Evolutionary conservation across 148 eudicot genomes (phyloP), one percentile per base, ranked within the genome.

Genomic region (Rheum nobile): DNA sequence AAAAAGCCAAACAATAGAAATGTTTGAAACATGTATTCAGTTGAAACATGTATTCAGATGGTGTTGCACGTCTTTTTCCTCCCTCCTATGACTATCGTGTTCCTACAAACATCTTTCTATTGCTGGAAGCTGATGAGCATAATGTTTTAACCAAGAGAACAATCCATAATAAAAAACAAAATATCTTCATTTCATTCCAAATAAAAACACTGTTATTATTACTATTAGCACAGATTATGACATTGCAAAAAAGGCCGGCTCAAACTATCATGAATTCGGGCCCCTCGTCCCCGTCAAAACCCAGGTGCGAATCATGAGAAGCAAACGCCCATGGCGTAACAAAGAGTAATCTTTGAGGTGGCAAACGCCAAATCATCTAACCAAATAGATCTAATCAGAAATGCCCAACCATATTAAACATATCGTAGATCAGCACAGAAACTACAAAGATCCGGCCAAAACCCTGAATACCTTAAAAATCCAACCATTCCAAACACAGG

Each of bases 401-500:
- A 65, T 65, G 39, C 70, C 10, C 19, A 61, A 61, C n/a, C 68
- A 13, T 6, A 31, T 29, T 61, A 16, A 61, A 29, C 68, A 31
- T 17, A 32, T 34, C 70, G 16, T 65, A 65, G 70, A 65, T 65
- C 70, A 6, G 10, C 41, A 10, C 16, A 29, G 17, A 13, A 61
- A 61, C 67, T 61, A 12, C 14, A 61, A 28, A 61, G 67, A 61
- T 61, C 35, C 37, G 7, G n/a, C n/a, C 37, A 29, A 61, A 61
- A 29, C 13, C 68, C 37, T 3, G 68, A 31, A 61, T 29, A 65
- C 9, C 16, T 6, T 3, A 0, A 24, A 57, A 57, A 57, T 1
- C 32, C 65, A 52, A 75, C 32, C 71, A 75, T 17, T 21, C 69
- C 74, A 75, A 41, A 31, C 61, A 78, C 69, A 54, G 9, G 0